Conservation (phyloP, 2,329 filamentous ascomycete species). For the Fusarium sororula region DNA sequence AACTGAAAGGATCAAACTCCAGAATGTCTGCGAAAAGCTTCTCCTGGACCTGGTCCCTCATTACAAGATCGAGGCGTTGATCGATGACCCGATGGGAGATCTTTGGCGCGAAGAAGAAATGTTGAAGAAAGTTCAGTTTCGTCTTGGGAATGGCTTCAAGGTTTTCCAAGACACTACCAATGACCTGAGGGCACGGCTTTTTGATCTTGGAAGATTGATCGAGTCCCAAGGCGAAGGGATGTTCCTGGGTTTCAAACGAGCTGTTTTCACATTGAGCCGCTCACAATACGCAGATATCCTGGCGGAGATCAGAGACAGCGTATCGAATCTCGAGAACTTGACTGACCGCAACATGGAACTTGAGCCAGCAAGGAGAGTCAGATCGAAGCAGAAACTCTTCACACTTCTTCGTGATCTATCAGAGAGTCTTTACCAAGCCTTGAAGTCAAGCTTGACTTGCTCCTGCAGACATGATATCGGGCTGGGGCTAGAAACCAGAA, state of each 20-base stretch:
- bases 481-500: background rate
- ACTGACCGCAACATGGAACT: background rate
- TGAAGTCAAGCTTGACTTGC: background rate
- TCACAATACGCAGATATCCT: background rate
- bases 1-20: background rate
- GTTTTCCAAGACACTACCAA: background rate
- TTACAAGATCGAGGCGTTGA: background rate
- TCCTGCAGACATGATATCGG: background rate
- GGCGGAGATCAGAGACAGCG: background rate
- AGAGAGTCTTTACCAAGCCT: background rate
- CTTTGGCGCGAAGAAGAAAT: background rate
- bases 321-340: background rate
- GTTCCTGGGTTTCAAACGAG: background rate
- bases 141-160: background rate
- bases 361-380: background rate
- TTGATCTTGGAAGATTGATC: background rate
- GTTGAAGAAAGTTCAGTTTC: background rate
- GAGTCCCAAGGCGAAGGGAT: background rate
- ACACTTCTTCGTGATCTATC: background rate
- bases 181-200: background rate
- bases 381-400: background rate
- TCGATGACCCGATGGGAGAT: background rate
- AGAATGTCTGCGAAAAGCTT: constrained; percentile 21
- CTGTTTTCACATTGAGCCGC: background rate
- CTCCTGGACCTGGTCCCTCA: background rate